Evolutionary conservation across 2,329 filamentous ascomycete species (phyloP).

Genomic region (Xylaria digitata): DNA sequence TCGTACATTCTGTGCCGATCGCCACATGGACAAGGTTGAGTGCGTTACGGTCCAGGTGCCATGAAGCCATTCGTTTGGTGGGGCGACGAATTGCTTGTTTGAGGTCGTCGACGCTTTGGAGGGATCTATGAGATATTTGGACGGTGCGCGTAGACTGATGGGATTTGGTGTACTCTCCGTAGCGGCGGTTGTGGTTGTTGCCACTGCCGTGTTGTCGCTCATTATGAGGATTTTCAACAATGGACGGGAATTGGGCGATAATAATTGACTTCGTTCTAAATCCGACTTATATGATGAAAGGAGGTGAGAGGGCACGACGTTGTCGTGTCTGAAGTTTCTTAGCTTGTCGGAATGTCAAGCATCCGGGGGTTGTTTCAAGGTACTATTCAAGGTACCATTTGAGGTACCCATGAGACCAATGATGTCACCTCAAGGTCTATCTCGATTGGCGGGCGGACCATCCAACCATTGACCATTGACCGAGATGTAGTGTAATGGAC

Average conservation of each 20-base stretch:
- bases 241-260: not conserved
- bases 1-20: conserved; percentile 79
- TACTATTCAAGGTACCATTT: not conserved
- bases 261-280: not conserved
- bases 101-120: conserved; percentile 43
- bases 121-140: conserved; percentile 57
- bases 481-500: not conserved
- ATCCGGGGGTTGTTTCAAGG: conserved; percentile 29
- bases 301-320: not conserved
- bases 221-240: conserved; percentile 25
- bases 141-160: conserved; percentile 59
- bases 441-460: conserved; percentile 17
- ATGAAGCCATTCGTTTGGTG: conserved; percentile 68
- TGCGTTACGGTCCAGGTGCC: conserved; percentile 80
- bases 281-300: not conserved
- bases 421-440: conserved; percentile 36
- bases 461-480: conserved; percentile 13
- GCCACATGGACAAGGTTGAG: conserved; percentile 84
- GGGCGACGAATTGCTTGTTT: conserved; percentile 53
- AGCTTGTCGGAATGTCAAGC: conserved; percentile 26
- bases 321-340: not conserved
- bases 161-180: conserved; percentile 30
- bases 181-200: conserved; percentile 6
- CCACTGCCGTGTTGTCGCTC: conserved; percentile 36
- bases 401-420: conserved; percentile 18